phyloP scores from a whole-genome alignment of 805 yeast genomes.

The Torulaspora maleeae region DNA sequence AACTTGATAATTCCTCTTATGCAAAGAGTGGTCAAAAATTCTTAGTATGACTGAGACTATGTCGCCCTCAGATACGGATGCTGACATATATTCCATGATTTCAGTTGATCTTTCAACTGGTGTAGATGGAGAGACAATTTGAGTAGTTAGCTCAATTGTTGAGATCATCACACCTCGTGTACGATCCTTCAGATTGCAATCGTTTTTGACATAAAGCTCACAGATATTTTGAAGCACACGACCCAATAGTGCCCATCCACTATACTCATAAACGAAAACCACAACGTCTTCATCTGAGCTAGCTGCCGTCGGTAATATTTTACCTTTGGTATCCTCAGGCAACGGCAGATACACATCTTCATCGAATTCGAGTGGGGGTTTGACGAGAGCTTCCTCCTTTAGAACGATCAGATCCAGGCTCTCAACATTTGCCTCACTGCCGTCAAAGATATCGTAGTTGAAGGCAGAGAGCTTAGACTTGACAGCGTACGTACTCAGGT shows the following conservation, averaged over 20 bases:
- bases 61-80: slow-evolving; percentile 52
- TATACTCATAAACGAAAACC: slow-evolving; percentile 66
- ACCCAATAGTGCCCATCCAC: slow-evolving; percentile 87
- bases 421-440: slow-evolving; percentile 16
- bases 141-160: slow-evolving; percentile 48
- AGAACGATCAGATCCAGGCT: slow-evolving; percentile 48
- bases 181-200: slow-evolving; percentile 35
- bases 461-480: slow-evolving; percentile 38
- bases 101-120: slow-evolving; percentile 41
- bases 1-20: slow-evolving; percentile 46
- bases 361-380: slow-evolving; percentile 53
- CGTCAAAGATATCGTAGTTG: slow-evolving; percentile 42
- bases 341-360: slow-evolving; percentile 42
- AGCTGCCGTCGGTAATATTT: slow-evolving; percentile 51
- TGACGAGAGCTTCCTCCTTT: slow-evolving; percentile 45
- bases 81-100: slow-evolving; percentile 35
- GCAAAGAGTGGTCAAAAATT: slow-evolving; percentile 64
- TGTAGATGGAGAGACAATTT: slow-evolving; percentile 39
- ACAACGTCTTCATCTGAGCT: slow-evolving; percentile 38
- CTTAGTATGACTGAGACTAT: slow-evolving; percentile 57
- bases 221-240: slow-evolving; percentile 63
- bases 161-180: slow-evolving; percentile 42
- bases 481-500: slow-evolving; percentile 59
- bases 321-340: slow-evolving; percentile 62
- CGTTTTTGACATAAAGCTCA: slow-evolving; percentile 20